Conservation (phyloP, 2,329 filamentous ascomycete species). For the Aureobasidium namibiae region DNA sequence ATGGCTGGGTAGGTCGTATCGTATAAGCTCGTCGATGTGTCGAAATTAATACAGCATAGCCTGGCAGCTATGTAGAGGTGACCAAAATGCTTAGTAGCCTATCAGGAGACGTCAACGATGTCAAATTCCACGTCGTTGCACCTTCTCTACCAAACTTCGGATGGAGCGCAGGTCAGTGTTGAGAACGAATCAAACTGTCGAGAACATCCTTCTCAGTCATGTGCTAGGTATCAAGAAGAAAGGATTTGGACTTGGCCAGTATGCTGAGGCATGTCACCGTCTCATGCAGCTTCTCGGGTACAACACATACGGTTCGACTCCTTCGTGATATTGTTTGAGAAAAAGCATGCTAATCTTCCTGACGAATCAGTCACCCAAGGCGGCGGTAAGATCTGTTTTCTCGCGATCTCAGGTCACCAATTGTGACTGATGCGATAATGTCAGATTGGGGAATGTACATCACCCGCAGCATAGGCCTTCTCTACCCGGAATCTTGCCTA, state of each 20-base stretch:
- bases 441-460: constrained; percentile 61
- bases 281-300: constrained; percentile 64
- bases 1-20: constrained; percentile 42
- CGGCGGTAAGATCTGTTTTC: constrained; percentile 31
- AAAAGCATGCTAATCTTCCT: not conserved
- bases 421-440: not conserved
- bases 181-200: not conserved
- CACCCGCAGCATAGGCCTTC: constrained; percentile 51
- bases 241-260: constrained; percentile 52
- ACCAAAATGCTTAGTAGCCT: constrained; percentile 51
- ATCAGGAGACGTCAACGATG: constrained; percentile 28
- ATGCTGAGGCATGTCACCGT: constrained; percentile 57
- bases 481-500: constrained; percentile 50
- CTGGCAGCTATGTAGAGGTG: constrained; percentile 61
- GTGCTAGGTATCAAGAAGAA: constrained; percentile 36
- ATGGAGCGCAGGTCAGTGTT: constrained; percentile 33
- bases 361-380: constrained; percentile 42
- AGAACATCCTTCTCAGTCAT: not conserved
- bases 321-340: not conserved
- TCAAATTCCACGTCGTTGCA: constrained; percentile 46
- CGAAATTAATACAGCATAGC: constrained; percentile 28
- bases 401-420: too few species aligned
- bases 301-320: constrained; percentile 44
- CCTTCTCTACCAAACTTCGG: constrained; percentile 50
- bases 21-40: not conserved